These are phyloP conservation scores for Tolypocladium sp. DNA, from an alignment of 2,329 filamentous ascomycete genomes.

Conservation along the genomic window DNA sequence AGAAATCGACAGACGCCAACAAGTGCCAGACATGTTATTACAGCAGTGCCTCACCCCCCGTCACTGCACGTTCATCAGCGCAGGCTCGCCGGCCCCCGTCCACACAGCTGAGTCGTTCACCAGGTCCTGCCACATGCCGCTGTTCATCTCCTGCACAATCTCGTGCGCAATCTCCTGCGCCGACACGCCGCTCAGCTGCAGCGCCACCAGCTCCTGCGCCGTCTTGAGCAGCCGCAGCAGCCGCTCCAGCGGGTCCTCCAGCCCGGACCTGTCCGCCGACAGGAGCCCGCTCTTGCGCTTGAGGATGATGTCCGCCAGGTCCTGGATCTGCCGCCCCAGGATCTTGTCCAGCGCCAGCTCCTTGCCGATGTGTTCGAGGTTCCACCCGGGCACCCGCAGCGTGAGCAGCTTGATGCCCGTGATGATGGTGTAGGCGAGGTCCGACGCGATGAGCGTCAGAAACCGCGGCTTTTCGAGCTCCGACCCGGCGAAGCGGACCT, in stretches of 20 bases:
- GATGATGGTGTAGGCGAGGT: conserved; percentile 37
- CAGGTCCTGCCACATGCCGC: conserved; percentile 10
- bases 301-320: conserved; percentile 18
- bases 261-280: conserved; percentile 4
- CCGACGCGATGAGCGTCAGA: conserved; percentile 34
- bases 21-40: background rate
- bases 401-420: conserved; percentile 36
- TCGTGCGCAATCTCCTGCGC: conserved; percentile 10
- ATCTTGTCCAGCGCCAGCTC: conserved; percentile 23
- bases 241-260: conserved; percentile 22
- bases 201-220: conserved; percentile 18
- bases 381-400: conserved; percentile 36
- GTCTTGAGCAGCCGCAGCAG: conserved; percentile 20
- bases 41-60: background rate
- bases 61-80: background rate
- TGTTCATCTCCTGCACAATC: conserved; percentile 8
- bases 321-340: conserved; percentile 17
- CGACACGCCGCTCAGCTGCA: conserved; percentile 17
- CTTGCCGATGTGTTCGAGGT: conserved; percentile 23
- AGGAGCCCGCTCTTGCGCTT: conserved; percentile 17
- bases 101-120: conserved; percentile 4
- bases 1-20: background rate
- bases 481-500: conserved; percentile 19
- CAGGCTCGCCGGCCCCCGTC: background rate
- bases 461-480: conserved; percentile 28